Percentiles rank a stretch among this genome's conserved stretches.
These are phyloP conservation scores for Triglochin maritima DNA, from an alignment of 106 monocot species.

Conservation along the genomic window DNA sequence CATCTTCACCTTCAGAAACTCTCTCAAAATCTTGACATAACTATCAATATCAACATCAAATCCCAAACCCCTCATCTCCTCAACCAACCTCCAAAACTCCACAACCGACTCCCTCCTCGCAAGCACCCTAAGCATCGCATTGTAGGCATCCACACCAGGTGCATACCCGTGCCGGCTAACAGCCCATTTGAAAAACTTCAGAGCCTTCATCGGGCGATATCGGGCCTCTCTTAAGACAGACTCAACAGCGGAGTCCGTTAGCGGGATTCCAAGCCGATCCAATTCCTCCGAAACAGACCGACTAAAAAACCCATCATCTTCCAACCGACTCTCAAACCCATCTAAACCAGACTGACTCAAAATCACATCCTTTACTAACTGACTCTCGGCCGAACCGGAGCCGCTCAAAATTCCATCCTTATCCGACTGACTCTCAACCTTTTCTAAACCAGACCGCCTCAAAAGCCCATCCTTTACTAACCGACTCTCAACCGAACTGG, in stretches of 20 bases:
- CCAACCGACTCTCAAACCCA: conserved; percentile 12
- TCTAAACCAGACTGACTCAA: conserved; percentile 9
- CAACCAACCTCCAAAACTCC: conserved; percentile 53
- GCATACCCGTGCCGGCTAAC: conserved; percentile 10
- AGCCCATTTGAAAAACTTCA: conserved; percentile 72
- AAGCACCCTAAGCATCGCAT: conserved; percentile 57
- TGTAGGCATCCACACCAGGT: conserved; percentile 43
- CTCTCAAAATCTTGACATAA: conserved; percentile 60
- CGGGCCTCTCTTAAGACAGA: conserved; percentile 36
- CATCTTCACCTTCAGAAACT: conserved; percentile 50
- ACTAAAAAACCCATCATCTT: conserved; percentile 1
- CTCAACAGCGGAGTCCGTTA: conserved; percentile 33
- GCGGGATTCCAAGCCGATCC: conserved; percentile 1
- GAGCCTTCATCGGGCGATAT: conserved; percentile 38
- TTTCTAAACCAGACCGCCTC: too few relatives aligned
- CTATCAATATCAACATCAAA: conserved; percentile 76
- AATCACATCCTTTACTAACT: too few relatives aligned
- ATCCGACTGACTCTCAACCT: not conserved
- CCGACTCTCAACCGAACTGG: too few relatives aligned
- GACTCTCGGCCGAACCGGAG: conserved; percentile 4
- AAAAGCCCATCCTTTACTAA: too few relatives aligned
- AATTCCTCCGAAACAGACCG: conserved; percentile 6
- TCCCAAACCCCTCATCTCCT: conserved; percentile 47
- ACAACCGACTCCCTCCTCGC: conserved; percentile 34
- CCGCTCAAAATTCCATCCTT: not conserved